These are phyloP conservation scores for Populus tomentosa DNA, from an alignment of 441 rosid genomes.

Conservation along the genomic window DNA sequence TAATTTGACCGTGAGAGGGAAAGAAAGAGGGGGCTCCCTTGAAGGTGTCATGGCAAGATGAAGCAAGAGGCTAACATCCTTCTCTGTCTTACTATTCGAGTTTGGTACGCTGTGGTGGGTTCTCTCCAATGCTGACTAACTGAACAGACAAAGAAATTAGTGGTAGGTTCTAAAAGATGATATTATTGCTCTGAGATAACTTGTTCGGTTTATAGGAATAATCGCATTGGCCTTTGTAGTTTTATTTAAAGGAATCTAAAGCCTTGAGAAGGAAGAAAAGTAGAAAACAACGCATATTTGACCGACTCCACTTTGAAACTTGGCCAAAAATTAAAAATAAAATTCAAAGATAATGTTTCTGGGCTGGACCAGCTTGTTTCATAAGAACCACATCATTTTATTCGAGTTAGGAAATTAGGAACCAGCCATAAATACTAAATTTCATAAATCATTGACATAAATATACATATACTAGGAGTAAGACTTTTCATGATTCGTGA, in stretches of 20 bases:
- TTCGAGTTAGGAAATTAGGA: not conserved
- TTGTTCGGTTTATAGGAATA: not conserved
- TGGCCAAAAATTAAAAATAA: not conserved
- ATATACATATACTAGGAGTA: not conserved
- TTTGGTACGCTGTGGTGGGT: not conserved
- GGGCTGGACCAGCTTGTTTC: not conserved
- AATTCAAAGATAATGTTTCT: conserved; percentile 1
- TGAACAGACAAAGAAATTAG: not conserved
- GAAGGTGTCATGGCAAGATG: not conserved
- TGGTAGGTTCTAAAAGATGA: not conserved
- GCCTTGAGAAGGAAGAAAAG: not conserved
- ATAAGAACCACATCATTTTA: not conserved
- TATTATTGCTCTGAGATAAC: not conserved
- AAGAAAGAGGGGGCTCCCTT: not conserved
- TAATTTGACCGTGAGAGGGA: no score
- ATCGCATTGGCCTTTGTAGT: not conserved
- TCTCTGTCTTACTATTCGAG: not conserved
- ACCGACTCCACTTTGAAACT: not conserved
- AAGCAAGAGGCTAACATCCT: not conserved
- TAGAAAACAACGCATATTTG: not conserved
- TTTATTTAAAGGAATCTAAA: not conserved
- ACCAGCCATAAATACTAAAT: not conserved
- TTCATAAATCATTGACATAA: not conserved
- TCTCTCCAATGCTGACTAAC: no score
- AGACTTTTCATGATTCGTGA: no score